Percentiles rank a stretch among this genome's conserved stretches.
Evolutionary conservation across 441 rosid species (phyloP).

Genomic region (Populus hybrid): DNA sequence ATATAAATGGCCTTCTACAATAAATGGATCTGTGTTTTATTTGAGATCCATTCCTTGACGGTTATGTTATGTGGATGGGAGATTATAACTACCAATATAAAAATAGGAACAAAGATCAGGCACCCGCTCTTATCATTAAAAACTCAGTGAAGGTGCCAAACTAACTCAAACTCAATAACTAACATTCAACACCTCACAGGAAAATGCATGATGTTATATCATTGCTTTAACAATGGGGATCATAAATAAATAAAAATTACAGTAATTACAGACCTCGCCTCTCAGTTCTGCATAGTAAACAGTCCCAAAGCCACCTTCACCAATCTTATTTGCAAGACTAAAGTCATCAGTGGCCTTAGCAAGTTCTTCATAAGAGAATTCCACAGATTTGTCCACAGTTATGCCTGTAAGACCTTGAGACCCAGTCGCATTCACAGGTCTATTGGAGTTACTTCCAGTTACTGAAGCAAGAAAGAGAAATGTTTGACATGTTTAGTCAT

Average conservation of each 20-base stretch:
- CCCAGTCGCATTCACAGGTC: conserved; percentile 33
- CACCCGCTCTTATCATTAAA: background rate
- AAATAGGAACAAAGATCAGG: background rate
- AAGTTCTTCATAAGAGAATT: conserved; percentile 37
- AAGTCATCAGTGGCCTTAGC: conserved; percentile 47
- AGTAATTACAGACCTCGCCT: conserved; percentile 66
- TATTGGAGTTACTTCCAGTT: conserved; percentile 30
- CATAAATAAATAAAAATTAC: background rate
- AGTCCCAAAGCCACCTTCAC: conserved; percentile 88
- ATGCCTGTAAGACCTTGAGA: conserved; percentile 54
- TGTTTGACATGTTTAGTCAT: conserved; percentile 1
- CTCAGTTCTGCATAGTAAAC: conserved; percentile 89
- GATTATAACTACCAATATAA: background rate
- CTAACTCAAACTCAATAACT: background rate
- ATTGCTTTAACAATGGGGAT: background rate
- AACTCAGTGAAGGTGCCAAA: conserved; percentile 9
- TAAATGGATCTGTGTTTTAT: background rate
- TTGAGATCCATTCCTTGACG: background rate
- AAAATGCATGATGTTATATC: background rate
- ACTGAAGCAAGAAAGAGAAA: conserved; percentile 24
- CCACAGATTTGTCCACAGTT: conserved; percentile 60
- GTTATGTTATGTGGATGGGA: background rate
- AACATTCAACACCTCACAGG: background rate
- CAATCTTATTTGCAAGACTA: conserved; percentile 79
- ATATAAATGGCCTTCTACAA: background rate